Percentiles rank a stretch among this genome's conserved stretches.
phyloP scores from a whole-genome alignment of 1,284 basidiomycete species.

The Waitea zeae region DNA sequence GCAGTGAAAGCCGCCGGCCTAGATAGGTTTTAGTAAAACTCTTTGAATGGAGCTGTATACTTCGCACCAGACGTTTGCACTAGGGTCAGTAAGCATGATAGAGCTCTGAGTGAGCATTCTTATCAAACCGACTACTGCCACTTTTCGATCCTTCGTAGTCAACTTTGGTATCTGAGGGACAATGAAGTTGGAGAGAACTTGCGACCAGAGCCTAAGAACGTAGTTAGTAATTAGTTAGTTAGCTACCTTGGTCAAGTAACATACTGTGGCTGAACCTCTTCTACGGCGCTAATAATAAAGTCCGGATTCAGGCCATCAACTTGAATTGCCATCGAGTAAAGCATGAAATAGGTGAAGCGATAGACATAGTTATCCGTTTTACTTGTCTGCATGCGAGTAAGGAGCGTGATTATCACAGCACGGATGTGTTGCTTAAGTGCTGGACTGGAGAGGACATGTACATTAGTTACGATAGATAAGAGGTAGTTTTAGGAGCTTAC shows the following conservation, averaged over 20 bases:
- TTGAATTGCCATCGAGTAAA: conserved; percentile 60
- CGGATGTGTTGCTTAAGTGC: conserved; percentile 63
- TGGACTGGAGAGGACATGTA: conserved; percentile 26
- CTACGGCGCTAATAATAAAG: conserved; percentile 59
- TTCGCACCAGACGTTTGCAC: conserved; percentile 53
- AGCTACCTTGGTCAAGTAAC: not conserved
- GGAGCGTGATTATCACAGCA: conserved; percentile 63
- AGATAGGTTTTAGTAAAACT: conserved; percentile 1
- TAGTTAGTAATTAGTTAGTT: conserved; percentile 2
- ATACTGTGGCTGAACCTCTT: conserved; percentile 80
- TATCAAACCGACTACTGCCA: conserved; percentile 73
- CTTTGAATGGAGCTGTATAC: not conserved
- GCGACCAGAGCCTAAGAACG: conserved; percentile 58
- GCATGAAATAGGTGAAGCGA: conserved; percentile 66
- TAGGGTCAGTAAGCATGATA: conserved; percentile 47
- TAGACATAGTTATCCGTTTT: conserved; percentile 87
- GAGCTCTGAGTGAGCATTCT: conserved; percentile 62
- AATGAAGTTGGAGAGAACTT: conserved; percentile 68
- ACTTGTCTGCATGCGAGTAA: conserved; percentile 76
- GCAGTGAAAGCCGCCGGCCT: conserved; percentile 59
- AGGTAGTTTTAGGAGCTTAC: conserved; percentile 26
- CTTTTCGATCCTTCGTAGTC: conserved; percentile 67
- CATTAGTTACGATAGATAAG: not conserved
- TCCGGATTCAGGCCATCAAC: conserved; percentile 63
- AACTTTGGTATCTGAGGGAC: conserved; percentile 72